Percentiles rank a stretch among this genome's conserved stretches.
Conservation (phyloP, 73 alveolate genomes). For the Vitrella brassicaformis region DNA sequence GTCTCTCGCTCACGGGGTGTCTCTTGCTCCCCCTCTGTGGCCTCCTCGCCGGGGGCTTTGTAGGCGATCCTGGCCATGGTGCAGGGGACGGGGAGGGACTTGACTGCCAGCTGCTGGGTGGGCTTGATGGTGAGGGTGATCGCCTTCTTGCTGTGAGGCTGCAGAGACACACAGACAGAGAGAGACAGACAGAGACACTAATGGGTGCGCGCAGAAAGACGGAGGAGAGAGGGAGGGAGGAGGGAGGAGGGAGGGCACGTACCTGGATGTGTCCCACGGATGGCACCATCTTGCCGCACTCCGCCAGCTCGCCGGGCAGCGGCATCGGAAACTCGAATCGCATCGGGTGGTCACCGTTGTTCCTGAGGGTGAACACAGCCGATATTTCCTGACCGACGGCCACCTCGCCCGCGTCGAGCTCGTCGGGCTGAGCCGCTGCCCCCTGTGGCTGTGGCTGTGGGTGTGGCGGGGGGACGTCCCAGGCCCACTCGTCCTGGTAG, state of each 20-base stretch:
- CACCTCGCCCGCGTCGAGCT: neutral
- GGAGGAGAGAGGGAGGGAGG: too few relatives aligned
- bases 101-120: neutral
- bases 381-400: neutral
- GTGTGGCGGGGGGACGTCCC: too few relatives aligned
- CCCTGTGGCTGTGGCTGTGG: neutral
- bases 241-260: too few relatives aligned
- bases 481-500: neutral
- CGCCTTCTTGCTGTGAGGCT: neutral
- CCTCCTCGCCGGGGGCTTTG: neutral
- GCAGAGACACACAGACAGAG: too few relatives aligned
- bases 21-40: too few relatives aligned
- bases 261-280: neutral
- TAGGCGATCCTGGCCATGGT: neutral
- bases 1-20: too few relatives aligned
- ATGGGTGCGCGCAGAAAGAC: too few relatives aligned
- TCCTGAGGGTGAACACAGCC: conserved; percentile 4
- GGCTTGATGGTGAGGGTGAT: neutral
- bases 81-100: neutral
- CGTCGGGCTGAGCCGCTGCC: neutral
- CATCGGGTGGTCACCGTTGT: conserved; percentile 2
- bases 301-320: conserved; percentile 5
- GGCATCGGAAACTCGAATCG: conserved; percentile 26
- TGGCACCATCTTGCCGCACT: neutral
- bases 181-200: too few relatives aligned